Base-by-base conservation (phyloP, 2,329 filamentous ascomycete species). In the Penicillium sp. region DNA sequence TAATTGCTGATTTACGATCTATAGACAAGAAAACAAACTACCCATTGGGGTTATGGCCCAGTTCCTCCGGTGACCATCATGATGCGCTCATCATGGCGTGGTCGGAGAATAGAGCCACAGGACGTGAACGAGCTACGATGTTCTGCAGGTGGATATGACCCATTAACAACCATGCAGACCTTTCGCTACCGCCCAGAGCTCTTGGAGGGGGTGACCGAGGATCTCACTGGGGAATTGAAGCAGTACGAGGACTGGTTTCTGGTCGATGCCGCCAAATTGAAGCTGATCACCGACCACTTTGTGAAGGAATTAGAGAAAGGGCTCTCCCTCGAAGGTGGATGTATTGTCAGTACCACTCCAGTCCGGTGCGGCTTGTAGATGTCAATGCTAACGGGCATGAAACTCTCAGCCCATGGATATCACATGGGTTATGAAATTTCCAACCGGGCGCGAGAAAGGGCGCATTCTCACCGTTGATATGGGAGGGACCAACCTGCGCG, bases 401-500 rank as follows among this genome's bases (percentile, higher is more conserved):
- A 9, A 8, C 53, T 64, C 16, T 11, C 47, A 95, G 90, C 90
- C 91, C 55, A 96, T 96, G 91, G 94, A 95, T 77, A 86, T 90
- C 54, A 93, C 90, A 51, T 96, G 91, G 91, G 90, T 92, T 60
- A 92, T 92, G 84, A 82, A 82, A 38, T 87, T 70, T 90, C 91
- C 5, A 86, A 86, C 68, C 90, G 91, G 60, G 75, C 29, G 89
- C 62, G 91, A 96, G 75, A 88, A 84, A 9, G 92, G 92, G 55
- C 91, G 85, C 11, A 92, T 84, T 69, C 78, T 96, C 45, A 90
- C 92, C 42, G 79, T 96, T 24, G 92, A 96, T 68, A 92, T 96
- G 86, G 92, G 92, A 46, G 92, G 92, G 61, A 96, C 92, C 58
- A 96, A 96, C 71, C 76, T 96, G 55, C 88, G 92, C 68, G 90